Base-by-base conservation (phyloP, 2,329 filamentous ascomycete species). In the Aureobasidium sp. region DNA sequence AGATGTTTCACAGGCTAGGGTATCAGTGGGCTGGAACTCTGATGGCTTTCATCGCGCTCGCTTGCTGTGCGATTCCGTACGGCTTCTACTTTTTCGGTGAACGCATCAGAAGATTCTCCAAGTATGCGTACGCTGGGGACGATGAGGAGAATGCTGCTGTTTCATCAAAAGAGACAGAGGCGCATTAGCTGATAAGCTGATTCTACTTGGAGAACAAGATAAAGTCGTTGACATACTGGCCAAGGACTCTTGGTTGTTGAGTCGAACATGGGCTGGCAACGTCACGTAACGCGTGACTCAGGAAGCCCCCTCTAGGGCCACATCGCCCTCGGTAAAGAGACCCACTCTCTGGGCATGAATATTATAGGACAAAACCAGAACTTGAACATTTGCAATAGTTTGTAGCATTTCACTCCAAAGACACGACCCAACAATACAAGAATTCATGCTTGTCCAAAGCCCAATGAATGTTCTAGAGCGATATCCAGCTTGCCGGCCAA, bases 1-100 rank as follows among this genome's bases (percentile, higher is more conserved):
- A 75, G 52, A 75, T 70, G 68, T 70, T 67, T 42, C 63, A 68
- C 25, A 59, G 63, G 4, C 67, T 77, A 3, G 73, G 73, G 0
- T 70, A 71, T 17, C 71, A 71, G 9, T 78, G 75, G 75, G 75
- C 75, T 2, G 73, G 73, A 0, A 73, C 70, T 11, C 65, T 78
- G 31, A 68, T 78, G 25, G 76, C 71, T 11, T 92, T 92, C 68
- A 80, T 95, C 67, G 84, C 82, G 17, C 76, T 95, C 6, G 87
- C 84, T 0, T 95, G 90, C 77, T 95, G 90, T 72, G 84, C 80
- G 0, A 95, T 95, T 67, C 91, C 91, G 0, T 96, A 87, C 72
- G 73, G 90, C 29, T 96, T 96, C 76, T 96, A 88, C 79, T 84
- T 79, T 69, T 90, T 84, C 68, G 91, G 91, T 3, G 89, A 85